Base-by-base conservation (phyloP, 495 filamentous ascomycete genomes). In the Annulohypoxylon stygium region DNA sequence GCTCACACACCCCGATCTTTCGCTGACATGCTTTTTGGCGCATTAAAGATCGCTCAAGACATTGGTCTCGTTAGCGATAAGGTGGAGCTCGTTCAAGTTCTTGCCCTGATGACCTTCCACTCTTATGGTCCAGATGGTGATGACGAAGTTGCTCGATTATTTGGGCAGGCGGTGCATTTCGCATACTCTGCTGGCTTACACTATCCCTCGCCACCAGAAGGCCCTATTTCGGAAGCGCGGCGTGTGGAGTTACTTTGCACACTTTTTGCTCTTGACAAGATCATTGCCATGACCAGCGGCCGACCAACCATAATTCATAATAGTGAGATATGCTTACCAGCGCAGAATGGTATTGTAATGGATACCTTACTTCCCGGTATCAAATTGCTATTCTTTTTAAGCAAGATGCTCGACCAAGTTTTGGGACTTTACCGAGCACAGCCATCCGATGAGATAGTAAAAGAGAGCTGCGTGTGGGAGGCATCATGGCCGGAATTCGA, bases 211-310 rank as follows among this genome's bases (percentile, higher is more conserved):
- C 61, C 39, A 26, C 61, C 61, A 18, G 51, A 70, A 3, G 61
- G 68, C 7, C 45, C 34, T 9, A 16, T 71, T 33, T 53, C 61
- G n/a, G 71, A 78, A 67, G 53, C 25, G 25, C 60, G 69, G 30
- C 65, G 67, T 25, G 69, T 65, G 12, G 78, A 74, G 37, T 70
- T 90, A 4, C 87, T 90, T 61, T 91, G 88, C 83, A 85, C 84
- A 59, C 75, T 91, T n/a, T 90, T 86, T 86, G 83, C 84, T 20
- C 76, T 91, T 36, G 89, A 91, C 66, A 87, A 88, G 65, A 81
- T 88, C 69, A 87, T 87, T 73, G 87, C 87, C 25, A 82, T 82
- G 55, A 86, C 88, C 51, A 85, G 86, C 55, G 88, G 87, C 25
- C 81, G 88, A 4, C 87, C 88, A 4, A 77, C 89, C n/a, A 70